Evolutionary conservation across 345 rosid genomes (phyloP).

Genomic region (Hypericum androsaemum): DNA sequence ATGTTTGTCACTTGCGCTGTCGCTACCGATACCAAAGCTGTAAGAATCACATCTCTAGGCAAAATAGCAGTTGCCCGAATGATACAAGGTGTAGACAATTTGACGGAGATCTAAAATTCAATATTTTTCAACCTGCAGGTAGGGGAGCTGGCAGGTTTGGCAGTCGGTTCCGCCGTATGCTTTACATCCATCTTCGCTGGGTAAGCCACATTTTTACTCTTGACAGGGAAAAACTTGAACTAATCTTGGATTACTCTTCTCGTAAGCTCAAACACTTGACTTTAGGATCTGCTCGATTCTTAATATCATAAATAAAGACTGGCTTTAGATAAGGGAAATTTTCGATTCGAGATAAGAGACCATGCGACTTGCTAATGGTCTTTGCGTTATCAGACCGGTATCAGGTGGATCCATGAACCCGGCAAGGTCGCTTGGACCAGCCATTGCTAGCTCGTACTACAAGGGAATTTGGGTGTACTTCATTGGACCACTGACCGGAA

Average conservation of each 20-base stretch:
- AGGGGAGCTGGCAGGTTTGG: slow-evolving; percentile 50
- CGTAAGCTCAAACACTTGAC: too few species aligned
- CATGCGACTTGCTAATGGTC: slow-evolving; percentile 11
- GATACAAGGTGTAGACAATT: too few species aligned
- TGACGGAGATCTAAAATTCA: too few species aligned
- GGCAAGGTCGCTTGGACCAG: slow-evolving; percentile 44
- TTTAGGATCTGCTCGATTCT: neutral
- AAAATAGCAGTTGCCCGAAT: too few species aligned
- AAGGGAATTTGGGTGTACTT: slow-evolving; percentile 44
- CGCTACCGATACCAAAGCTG: slow-evolving; percentile 40
- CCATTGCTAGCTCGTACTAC: slow-evolving; percentile 36
- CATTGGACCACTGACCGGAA: slow-evolving; percentile 36
- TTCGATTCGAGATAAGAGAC: too few species aligned
- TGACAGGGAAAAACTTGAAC: too few species aligned
- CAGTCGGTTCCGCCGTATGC: slow-evolving; percentile 50
- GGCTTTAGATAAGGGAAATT: neutral
- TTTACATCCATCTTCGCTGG: slow-evolving; percentile 47
- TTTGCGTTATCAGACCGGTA: slow-evolving; percentile 31
- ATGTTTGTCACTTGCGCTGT: slow-evolving; percentile 43
- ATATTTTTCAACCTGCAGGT: slow-evolving; percentile 15
- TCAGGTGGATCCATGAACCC: slow-evolving; percentile 60
- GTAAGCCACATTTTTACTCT: slow-evolving; percentile 17
- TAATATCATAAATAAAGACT: neutral
- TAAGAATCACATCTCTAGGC: slow-evolving; percentile 10
- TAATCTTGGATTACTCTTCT: too few species aligned